These are phyloP conservation scores for Lizonia empirigonia DNA, from an alignment of 2,329 filamentous ascomycete species.

Conservation along the genomic window DNA sequence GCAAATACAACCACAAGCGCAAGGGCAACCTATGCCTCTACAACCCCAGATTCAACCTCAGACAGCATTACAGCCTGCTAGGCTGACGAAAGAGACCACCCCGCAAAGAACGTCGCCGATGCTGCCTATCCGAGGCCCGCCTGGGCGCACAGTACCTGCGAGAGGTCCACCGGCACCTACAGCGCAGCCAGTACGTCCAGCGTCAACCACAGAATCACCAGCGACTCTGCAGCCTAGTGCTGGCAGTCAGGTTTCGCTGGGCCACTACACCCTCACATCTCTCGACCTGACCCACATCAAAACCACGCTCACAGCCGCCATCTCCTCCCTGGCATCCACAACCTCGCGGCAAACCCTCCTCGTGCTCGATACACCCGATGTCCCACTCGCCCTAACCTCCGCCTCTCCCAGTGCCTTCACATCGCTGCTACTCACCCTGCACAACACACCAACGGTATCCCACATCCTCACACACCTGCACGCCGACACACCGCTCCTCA, in stretches of 20 bases:
- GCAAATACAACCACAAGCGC: background rate
- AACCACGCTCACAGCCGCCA: slow-evolving; percentile 33
- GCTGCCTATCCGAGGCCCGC: slow-evolving; percentile 27
- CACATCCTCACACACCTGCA: slow-evolving; percentile 70
- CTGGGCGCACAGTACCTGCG: slow-evolving; percentile 24
- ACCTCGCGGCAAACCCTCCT: slow-evolving; percentile 44
- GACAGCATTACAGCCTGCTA: background rate
- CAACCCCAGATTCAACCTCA: slow-evolving; percentile 1
- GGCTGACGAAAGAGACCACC: background rate
- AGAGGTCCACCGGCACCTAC: slow-evolving; percentile 20
- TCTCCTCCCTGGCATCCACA: slow-evolving; percentile 23
- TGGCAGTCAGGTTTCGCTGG: slow-evolving; percentile 5
- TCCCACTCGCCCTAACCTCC: slow-evolving; percentile 49
- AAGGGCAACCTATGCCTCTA: background rate
- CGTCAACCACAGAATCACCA: background rate
- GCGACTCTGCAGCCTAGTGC: background rate
- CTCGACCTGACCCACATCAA: slow-evolving; percentile 35
- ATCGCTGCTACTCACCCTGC: slow-evolving; percentile 36
- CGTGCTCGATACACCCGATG: slow-evolving; percentile 53
- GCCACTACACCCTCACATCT: slow-evolving; percentile 32
- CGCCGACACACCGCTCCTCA: slow-evolving; percentile 74
- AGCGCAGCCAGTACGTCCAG: slow-evolving; percentile 4
- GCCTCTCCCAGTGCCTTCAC: slow-evolving; percentile 28
- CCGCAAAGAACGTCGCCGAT: slow-evolving; percentile 11
- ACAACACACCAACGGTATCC: slow-evolving; percentile 61